Conservation (phyloP, 345 rosid genomes). For the Fremontodendron californicum region DNA sequence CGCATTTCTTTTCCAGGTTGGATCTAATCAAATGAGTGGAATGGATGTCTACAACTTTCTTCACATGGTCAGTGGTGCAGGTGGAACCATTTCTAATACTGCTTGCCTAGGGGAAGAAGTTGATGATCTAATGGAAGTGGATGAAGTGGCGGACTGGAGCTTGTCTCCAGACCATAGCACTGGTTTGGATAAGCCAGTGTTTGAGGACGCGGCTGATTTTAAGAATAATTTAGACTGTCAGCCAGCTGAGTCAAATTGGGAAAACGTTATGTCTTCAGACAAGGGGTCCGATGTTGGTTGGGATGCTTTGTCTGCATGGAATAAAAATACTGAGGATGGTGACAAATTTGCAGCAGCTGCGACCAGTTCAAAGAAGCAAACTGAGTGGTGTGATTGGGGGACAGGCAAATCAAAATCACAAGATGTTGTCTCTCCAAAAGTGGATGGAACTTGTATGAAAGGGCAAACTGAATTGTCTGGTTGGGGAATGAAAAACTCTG, state of each 20-base stretch:
- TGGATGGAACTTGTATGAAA: not conserved
- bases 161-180: conserved; percentile 65
- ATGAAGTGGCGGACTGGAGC: conserved; percentile 55
- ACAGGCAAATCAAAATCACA: conserved; percentile 18
- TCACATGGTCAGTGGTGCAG: conserved; percentile 51
- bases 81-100: conserved; percentile 32
- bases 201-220: conserved; percentile 62
- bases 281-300: conserved; percentile 36
- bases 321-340: conserved; percentile 23
- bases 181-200: conserved; percentile 47
- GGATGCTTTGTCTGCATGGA: conserved; percentile 27
- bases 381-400: conserved; percentile 5
- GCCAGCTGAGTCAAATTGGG: conserved; percentile 44
- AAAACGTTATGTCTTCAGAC: conserved; percentile 21
- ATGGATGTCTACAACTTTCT: conserved; percentile 70
- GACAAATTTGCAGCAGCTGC: not conserved
- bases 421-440: not conserved
- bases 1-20: conserved; percentile 41
- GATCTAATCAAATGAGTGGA: conserved; percentile 35
- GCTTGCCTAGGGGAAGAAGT: conserved; percentile 78
- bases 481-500: conserved; percentile 26
- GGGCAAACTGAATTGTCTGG: conserved; percentile 26
- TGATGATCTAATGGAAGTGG: conserved; percentile 48
- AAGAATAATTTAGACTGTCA: conserved; percentile 27
- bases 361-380: not conserved